Evolutionary conservation across 352 stramenopile species (phyloP).

Genomic region (Phytophthora aleatoria): DNA sequence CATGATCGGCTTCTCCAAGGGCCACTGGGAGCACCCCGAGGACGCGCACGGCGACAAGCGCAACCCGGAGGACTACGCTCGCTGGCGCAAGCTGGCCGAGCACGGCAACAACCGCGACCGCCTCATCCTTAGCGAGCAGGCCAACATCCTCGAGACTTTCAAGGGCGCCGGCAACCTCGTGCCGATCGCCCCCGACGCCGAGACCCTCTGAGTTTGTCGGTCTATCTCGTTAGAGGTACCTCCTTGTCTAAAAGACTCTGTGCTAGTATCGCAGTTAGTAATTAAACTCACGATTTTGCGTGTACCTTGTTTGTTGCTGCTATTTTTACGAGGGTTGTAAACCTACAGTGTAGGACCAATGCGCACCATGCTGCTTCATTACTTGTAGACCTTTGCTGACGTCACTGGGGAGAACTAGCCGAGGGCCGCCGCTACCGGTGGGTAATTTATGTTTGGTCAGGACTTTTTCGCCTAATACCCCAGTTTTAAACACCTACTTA

Average conservation of each 20-base stretch:
- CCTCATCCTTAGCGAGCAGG: constrained; percentile 57
- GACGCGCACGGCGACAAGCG: constrained; percentile 62
- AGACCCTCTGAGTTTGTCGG: constrained; percentile 42
- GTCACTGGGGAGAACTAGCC: constrained; percentile 4
- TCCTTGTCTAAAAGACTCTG: constrained; percentile 19
- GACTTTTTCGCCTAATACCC: too few relatives aligned
- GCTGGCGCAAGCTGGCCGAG: constrained; percentile 58
- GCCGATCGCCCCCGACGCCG: constrained; percentile 47
- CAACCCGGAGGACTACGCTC: constrained; percentile 56
- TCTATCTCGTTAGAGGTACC: constrained; percentile 2
- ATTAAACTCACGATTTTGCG: constrained; percentile 34
- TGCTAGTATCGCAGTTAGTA: constrained; percentile 15
- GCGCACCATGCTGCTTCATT: background rate
- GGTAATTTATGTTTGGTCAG: too few relatives aligned
- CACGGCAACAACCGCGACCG: constrained; percentile 51
- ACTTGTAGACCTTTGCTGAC: constrained; percentile 21
- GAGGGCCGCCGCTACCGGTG: too few relatives aligned
- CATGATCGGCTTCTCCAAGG: constrained; percentile 62
- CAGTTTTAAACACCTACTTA: too few relatives aligned
- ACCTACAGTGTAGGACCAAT: too few relatives aligned
- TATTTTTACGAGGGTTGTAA: too few relatives aligned
- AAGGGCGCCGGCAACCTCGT: constrained; percentile 49
- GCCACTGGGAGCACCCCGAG: constrained; percentile 55
- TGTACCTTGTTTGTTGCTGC: constrained; percentile 1
- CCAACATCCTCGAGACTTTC: constrained; percentile 48